phyloP scores from a whole-genome alignment of 2,329 filamentous ascomycete species.

The Ascochyta rabiei region DNA sequence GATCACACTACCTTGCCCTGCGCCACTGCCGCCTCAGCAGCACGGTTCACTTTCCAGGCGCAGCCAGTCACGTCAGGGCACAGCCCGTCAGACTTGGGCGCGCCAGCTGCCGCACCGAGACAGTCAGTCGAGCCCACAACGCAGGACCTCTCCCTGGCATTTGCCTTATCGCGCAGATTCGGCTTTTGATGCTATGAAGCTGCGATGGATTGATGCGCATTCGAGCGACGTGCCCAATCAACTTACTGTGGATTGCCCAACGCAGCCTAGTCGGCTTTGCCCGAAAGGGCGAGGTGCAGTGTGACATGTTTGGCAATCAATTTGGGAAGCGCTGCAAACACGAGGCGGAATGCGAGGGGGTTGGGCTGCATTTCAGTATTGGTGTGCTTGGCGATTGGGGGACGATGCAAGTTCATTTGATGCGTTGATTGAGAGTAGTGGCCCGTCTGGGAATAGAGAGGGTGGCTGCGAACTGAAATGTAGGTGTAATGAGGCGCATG shows the following conservation, averaged over 20 bases:
- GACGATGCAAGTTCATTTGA: neutral
- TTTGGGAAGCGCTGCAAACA: constrained; percentile 10
- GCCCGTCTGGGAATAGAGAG: neutral
- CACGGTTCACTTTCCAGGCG: neutral
- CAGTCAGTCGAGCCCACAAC: neutral
- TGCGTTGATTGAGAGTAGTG: no score
- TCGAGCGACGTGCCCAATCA: neutral
- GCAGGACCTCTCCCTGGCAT: neutral
- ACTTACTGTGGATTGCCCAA: constrained; percentile 9
- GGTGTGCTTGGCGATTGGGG: neutral
- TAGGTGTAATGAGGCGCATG: neutral
- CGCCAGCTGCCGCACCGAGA: neutral
- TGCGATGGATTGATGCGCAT: neutral
- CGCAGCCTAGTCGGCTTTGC: neutral
- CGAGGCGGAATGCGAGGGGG: constrained; percentile 10
- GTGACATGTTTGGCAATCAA: constrained; percentile 9
- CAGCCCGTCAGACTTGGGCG: neutral
- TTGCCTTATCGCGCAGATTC: neutral
- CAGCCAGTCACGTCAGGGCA: neutral
- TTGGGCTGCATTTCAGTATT: neutral
- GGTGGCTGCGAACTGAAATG: neutral
- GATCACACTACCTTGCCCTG: constrained; percentile 1
- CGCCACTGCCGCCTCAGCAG: constrained; percentile 14
- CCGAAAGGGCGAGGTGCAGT: constrained; percentile 6
- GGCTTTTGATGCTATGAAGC: neutral